Conservation (phyloP, 148 eudicot species). For the Cornus kousa region DNA sequence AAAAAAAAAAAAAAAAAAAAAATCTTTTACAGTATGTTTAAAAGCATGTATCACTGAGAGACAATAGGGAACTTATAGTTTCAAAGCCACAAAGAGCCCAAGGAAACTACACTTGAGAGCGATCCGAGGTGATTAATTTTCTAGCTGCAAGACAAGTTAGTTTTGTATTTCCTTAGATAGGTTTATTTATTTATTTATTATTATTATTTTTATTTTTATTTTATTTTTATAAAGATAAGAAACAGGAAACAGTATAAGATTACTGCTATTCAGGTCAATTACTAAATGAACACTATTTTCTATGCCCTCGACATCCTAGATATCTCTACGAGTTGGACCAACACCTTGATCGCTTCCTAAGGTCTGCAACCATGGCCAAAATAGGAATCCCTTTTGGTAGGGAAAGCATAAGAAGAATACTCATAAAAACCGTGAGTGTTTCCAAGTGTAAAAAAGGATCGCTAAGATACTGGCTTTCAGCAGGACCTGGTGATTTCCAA, state of each 20-base stretch:
- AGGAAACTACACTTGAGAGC: not conserved
- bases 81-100: not conserved
- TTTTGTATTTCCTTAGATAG: not conserved
- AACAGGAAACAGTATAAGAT: not conserved
- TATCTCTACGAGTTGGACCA: conserved; percentile 83
- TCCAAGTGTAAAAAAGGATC: conserved; percentile 76
- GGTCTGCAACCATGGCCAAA: conserved; percentile 72
- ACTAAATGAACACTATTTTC: not conserved
- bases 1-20: too few species aligned
- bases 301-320: conserved; percentile 34
- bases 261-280: not conserved
- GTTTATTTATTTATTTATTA: too few species aligned
- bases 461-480: conserved; percentile 82
- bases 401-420: conserved; percentile 62
- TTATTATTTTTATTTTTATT: too few species aligned
- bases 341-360: conserved; percentile 79
- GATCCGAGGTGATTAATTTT: not conserved
- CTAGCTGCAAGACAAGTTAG: not conserved
- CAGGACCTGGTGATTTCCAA: conserved; percentile 84
- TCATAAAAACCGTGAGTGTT: conserved; percentile 68
- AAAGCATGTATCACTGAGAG: not conserved
- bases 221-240: not conserved
- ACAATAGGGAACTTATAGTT: not conserved
- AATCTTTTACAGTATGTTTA: not conserved
- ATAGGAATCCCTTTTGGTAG: conserved; percentile 66